Base-by-base conservation (phyloP, 192 early-diverging fungal species). In the Backusella morwellensis region DNA sequence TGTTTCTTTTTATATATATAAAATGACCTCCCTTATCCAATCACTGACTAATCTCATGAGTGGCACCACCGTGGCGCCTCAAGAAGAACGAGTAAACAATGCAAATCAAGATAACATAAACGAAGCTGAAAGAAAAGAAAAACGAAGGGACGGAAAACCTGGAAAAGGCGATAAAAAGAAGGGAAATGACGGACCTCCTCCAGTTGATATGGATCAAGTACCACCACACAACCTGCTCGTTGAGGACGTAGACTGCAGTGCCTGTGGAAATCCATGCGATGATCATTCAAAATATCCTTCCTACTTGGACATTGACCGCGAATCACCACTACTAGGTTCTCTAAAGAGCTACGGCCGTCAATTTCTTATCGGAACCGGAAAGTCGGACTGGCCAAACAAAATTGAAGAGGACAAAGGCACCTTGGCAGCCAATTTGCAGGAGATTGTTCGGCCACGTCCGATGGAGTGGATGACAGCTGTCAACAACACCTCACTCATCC, bases 331-430 rank as follows among this genome's bases (percentile, higher is more conserved):
- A 17, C 66, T 87, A 21, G 78, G 86, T 19, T 83, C 87, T 7
- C 85, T 84, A 23, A 85, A 84, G 59, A 86, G 87, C 1, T 90
- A 90, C 38, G 74, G 80, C 5, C 85, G 86, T 23, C 89, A 90
- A 75, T 79, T 90, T 54, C 50, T 88, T 41, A 90, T 90, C 41
- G 81, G 86, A 14, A 90, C 89, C 0, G 89, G 86, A 4, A 56
- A 85, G 36, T 74, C 77, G 3, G 87, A 90, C 42, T 90, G 89
- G 89, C 47, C 72, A 0, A 73, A 79, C 0, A 41, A 69, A 29
- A 90, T 90, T 63, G 86, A 88, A 56, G 85, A 88, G 7, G 89
- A 88, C 11, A 70, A 75, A 4, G 80, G 54, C 3, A 85, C 80
- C 0, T 78, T 90, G 1, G 87, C 87, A 0, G 78, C 85, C 0